Percentiles rank a stretch among this genome's conserved stretches.
Evolutionary conservation across 352 stramenopile genomes (phyloP).

Genomic region (Phytophthora macrochlamydospora): DNA sequence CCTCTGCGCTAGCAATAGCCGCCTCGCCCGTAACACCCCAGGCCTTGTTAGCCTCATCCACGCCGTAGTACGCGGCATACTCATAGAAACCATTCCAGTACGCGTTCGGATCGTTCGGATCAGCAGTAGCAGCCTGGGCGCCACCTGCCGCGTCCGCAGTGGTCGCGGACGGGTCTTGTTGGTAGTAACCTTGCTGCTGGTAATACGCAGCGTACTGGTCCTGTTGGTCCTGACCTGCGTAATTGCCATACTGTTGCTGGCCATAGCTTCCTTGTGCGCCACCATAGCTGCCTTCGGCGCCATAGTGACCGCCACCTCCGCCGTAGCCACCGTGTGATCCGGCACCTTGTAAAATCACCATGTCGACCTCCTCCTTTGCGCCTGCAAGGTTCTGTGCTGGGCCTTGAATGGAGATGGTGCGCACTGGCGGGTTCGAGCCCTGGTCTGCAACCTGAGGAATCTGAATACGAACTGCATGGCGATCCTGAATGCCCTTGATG

Average conservation of each 20-base stretch:
- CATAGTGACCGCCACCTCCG: conserved; percentile 30
- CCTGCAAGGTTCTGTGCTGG: conserved; percentile 57
- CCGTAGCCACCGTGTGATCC: conserved; percentile 41
- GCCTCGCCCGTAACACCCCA: conserved; percentile 85
- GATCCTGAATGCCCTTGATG: conserved; percentile 91
- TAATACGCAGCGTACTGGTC: conserved; percentile 77
- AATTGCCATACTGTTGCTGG: conserved; percentile 56
- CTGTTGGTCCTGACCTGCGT: conserved; percentile 51
- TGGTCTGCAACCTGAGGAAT: conserved; percentile 90
- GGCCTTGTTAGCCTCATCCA: conserved; percentile 82
- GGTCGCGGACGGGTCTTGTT: conserved; percentile 38
- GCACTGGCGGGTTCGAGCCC: conserved; percentile 85
- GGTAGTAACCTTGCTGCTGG: conserved; percentile 72
- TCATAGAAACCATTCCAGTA: conserved; percentile 92
- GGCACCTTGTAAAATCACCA: conserved; percentile 77
- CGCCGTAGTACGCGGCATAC: conserved; percentile 88
- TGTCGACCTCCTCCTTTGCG: conserved; percentile 84
- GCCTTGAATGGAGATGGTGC: conserved; percentile 85
- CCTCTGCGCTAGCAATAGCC: conserved; percentile 67
- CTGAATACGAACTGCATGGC: conserved; percentile 85
- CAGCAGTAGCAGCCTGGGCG: conserved; percentile 41
- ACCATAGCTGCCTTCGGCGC: conserved; percentile 35
- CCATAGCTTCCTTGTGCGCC: conserved; percentile 39
- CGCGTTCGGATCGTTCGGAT: conserved; percentile 87
- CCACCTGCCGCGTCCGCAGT: conserved; percentile 6